Conservation (phyloP, 2,329 filamentous ascomycete species). For the Coniochaeta hoffmannii region DNA sequence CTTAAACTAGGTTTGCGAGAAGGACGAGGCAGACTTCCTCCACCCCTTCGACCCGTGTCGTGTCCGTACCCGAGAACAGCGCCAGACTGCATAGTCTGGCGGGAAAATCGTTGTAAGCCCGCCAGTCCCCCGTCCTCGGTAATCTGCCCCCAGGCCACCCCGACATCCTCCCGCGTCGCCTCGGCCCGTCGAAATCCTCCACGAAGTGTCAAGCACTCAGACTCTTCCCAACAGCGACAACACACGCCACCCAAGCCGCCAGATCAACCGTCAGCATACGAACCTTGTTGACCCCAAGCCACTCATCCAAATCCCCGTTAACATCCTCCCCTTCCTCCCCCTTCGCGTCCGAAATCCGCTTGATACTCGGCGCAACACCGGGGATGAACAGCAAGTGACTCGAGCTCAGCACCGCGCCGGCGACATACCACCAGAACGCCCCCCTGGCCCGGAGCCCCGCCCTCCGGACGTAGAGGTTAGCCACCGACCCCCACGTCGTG, state of each 20-base stretch:
- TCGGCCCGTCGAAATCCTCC: no score
- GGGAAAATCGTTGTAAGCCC: no score
- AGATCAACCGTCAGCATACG: constrained; percentile 26
- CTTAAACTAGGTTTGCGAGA: no score
- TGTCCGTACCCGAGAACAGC: no score
- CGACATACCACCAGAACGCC: constrained; percentile 24
- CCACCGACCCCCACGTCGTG: constrained; percentile 23
- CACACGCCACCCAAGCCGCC: constrained; percentile 24
- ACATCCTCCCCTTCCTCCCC: constrained; percentile 6
- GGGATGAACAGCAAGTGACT: constrained; percentile 26
- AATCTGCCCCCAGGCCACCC: no score
- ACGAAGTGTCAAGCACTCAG: background rate
- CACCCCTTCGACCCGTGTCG: no score
- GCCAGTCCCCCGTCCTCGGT: no score
- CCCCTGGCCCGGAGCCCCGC: constrained; percentile 14
- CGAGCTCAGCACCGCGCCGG: constrained; percentile 20
- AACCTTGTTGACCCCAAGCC: constrained; percentile 22
- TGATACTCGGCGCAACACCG: constrained; percentile 23
- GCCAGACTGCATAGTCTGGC: no score
- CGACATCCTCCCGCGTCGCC: no score
- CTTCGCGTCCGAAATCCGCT: constrained; percentile 20
- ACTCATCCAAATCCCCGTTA: constrained; percentile 17
- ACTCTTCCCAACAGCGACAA: constrained; percentile 21
- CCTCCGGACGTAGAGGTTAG: constrained; percentile 15
- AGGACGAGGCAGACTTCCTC: no score